Evolutionary conservation across 2,329 filamentous ascomycete genomes (phyloP).

Genomic region (Hypocrella siamensis): DNA sequence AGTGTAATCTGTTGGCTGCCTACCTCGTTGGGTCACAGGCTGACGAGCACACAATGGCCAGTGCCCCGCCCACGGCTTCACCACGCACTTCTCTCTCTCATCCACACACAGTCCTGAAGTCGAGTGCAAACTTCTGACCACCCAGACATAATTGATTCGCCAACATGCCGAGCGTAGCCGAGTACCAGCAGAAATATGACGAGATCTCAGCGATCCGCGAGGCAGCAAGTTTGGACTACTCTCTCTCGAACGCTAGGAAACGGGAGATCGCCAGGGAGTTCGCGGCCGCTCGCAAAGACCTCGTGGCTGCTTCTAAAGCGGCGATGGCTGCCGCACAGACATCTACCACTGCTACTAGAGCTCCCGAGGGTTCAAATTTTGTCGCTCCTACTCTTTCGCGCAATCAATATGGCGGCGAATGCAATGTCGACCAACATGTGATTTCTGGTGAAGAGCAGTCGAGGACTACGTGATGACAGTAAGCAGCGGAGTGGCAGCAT

Average conservation of each 20-base stretch:
- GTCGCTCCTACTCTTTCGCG: neutral
- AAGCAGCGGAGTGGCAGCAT: neutral
- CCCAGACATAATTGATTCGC: neutral
- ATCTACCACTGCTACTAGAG: neutral
- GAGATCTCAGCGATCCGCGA: neutral
- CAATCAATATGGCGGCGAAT: neutral
- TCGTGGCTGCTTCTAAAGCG: neutral
- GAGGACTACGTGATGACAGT: neutral
- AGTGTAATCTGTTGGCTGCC: too few relatives aligned
- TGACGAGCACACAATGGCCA: too few relatives aligned
- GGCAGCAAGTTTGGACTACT: neutral
- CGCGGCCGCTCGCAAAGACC: neutral
- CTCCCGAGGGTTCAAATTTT: neutral
- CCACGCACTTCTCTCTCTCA: neutral
- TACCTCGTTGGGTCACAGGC: too few relatives aligned
- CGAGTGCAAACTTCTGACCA: neutral
- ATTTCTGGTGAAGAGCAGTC: neutral
- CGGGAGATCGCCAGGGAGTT: neutral
- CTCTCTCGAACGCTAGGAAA: neutral
- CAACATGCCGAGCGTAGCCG: neutral
- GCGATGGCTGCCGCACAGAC: neutral
- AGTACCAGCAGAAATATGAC: constrained; percentile 1
- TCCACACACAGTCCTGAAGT: neutral
- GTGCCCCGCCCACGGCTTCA: too few relatives aligned
- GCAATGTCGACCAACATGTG: neutral